Evolutionary conservation across 1,284 basidiomycete species (phyloP).

Genomic region (Ustilago lituana): DNA sequence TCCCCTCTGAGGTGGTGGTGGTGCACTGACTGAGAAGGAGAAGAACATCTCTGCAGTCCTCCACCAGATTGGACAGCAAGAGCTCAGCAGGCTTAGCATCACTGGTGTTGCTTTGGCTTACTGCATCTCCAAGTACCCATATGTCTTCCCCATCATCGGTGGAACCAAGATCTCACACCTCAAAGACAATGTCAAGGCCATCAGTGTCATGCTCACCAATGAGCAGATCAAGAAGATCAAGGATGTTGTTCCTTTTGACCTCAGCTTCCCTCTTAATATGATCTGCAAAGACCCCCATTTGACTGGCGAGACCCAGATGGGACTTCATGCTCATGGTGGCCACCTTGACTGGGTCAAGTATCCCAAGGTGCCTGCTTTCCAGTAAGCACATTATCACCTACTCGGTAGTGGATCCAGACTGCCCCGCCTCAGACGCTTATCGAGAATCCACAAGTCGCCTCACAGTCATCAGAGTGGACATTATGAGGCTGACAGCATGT

Average conservation of each 20-base stretch:
- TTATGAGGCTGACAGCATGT: no score
- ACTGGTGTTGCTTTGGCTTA: slow-evolving; percentile 50
- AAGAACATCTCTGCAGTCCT: slow-evolving; percentile 50
- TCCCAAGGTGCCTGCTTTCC: slow-evolving; percentile 34
- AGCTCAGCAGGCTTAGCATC: slow-evolving; percentile 34
- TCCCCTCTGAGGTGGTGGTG: slow-evolving; percentile 44
- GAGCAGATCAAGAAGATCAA: slow-evolving; percentile 58
- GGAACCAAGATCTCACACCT: slow-evolving; percentile 50
- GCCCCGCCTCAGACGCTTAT: no score
- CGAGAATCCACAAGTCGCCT: no score
- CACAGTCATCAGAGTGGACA: no score
- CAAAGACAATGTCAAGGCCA: slow-evolving; percentile 53
- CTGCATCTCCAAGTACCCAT: slow-evolving; percentile 37
- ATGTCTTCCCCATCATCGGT: slow-evolving; percentile 51
- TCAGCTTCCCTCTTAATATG: slow-evolving; percentile 58
- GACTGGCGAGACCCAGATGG: slow-evolving; percentile 24
- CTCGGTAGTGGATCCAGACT: no score
- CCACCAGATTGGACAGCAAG: slow-evolving; percentile 55
- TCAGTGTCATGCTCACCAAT: slow-evolving; percentile 36
- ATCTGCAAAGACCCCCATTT: slow-evolving; percentile 31
- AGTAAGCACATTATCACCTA: no score
- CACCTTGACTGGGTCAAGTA: slow-evolving; percentile 49
- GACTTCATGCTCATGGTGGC: slow-evolving; percentile 32
- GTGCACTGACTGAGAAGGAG: slow-evolving; percentile 39
- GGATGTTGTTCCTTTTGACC: slow-evolving; percentile 45